Evolutionary conservation across 768 basidiomycete genomes (phyloP), one percentile per base, ranked within the genome.

Genomic region (Agaricus subrufescens): DNA sequence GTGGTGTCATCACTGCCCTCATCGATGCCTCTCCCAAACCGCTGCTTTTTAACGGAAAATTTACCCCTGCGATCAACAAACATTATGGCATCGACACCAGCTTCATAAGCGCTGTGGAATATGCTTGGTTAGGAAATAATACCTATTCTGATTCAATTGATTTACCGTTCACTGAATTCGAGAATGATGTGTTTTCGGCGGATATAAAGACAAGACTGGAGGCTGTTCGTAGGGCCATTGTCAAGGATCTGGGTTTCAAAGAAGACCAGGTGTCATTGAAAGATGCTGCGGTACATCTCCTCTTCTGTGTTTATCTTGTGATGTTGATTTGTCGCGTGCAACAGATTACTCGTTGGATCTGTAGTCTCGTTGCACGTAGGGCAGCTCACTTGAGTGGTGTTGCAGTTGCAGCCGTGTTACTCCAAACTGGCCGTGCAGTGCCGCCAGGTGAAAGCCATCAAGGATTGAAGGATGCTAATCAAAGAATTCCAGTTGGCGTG

Each of bases 1-100:
- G 97, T 39, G 90, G 91, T 65, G 74, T 96, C 63, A 77, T 98
- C 51, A 77, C 94, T 30, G 81, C 91, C 48, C 75, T 98, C 60
- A 75, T 96, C 61, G 91, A 93, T 62, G 85, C 87, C 4, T 72
- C 82, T 14, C 89, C 90, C 0, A 76, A 76, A 54, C 69, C 89
- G 7, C 65, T 93, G 30, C 77, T 98, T 26, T 97, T 99, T 71
- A 73, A 75, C 50, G 97, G 97, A 7, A 84, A 83, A 61, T 86
- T 87, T 5, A 88, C 91, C 3, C 57, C 72, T 0, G 66, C 67
- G 8, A 68, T 99, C 60, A 98, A 99, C 73, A 81, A 78, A 25
- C 96, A 97, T 63, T 99, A 96, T 73, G 97, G 94, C 1, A 73
- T 98, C 57, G 97, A 99, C 71, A 91, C 95, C 0, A 91, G 94